Evolutionary conservation across 306 rosid genomes (phyloP).

Genomic region (Sicyos baderoa): DNA sequence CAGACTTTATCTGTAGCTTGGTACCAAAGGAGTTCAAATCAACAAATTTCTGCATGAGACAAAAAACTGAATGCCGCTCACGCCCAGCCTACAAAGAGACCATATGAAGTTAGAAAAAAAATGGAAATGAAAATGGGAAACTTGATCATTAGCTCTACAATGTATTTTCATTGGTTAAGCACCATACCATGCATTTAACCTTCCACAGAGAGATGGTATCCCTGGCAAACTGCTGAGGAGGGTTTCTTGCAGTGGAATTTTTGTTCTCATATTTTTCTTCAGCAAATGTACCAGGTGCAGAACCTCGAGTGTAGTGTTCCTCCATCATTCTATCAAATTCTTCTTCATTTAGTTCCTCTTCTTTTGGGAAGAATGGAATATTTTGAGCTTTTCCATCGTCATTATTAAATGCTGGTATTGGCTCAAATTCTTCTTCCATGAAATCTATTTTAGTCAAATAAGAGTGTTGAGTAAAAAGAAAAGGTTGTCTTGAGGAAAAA

Average conservation of each 20-base stretch:
- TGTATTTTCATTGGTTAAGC: conserved; percentile 5
- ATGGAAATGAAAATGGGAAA: background rate
- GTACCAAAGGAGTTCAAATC: conserved; percentile 64
- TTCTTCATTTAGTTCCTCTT: conserved; percentile 64
- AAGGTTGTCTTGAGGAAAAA: background rate
- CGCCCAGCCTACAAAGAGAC: conserved; percentile 71
- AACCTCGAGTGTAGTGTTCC: conserved; percentile 41
- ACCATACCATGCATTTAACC: conserved; percentile 85
- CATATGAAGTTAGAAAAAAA: conserved; percentile 1
- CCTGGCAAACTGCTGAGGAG: conserved; percentile 25
- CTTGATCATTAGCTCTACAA: background rate
- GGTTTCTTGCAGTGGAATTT: conserved; percentile 30
- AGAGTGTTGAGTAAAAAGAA: conserved; percentile 7
- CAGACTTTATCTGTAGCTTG: conserved; percentile 65
- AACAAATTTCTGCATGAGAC: conserved; percentile 92
- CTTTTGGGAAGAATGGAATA: conserved; percentile 56
- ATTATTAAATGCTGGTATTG: conserved; percentile 23
- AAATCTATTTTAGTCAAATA: conserved; percentile 32
- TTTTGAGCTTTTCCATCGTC: conserved; percentile 38
- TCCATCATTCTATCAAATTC: conserved; percentile 76
- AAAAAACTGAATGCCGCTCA: conserved; percentile 65
- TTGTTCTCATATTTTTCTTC: conserved; percentile 66
- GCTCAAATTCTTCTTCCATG: conserved; percentile 42
- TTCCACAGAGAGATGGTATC: conserved; percentile 62
- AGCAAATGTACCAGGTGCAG: conserved; percentile 35